Evolutionary conservation across 306 rosid genomes (phyloP).

Genomic region (Calophaca sinica): DNA sequence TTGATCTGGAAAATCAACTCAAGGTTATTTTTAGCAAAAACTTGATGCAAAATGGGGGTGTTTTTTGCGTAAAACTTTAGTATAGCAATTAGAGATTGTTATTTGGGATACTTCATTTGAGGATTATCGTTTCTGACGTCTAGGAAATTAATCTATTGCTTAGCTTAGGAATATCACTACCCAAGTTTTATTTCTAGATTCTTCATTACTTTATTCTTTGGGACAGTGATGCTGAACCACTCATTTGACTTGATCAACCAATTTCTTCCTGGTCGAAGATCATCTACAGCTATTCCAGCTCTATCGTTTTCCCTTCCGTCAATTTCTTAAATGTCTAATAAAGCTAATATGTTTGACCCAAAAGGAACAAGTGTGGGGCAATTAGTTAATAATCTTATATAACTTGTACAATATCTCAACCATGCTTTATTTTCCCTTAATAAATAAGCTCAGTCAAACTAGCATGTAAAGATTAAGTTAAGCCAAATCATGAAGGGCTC

Average conservation of each 20-base stretch:
- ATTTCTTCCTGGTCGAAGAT: not conserved
- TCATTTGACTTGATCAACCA: not conserved
- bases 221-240: constrained; percentile 5
- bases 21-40: constrained; percentile 29
- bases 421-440: not conserved
- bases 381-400: not conserved
- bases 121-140: not conserved
- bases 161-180: constrained; percentile 2
- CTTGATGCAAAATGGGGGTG: not conserved
- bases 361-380: constrained; percentile 16
- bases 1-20: constrained; percentile 8
- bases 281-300: not conserved
- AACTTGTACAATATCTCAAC: not conserved
- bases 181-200: not conserved
- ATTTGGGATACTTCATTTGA: not conserved
- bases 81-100: constrained; percentile 1
- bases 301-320: not conserved
- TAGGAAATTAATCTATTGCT: not conserved
- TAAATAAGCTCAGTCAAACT: not conserved
- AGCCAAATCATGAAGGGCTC: constrained; percentile 11
- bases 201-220: not conserved
- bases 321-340: constrained; percentile 5
- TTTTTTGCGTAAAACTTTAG: not conserved
- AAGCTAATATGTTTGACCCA: not conserved
- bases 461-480: constrained; percentile 9